Base-by-base conservation (phyloP, 345 rosid genomes). In the Murraya koenigii region DNA sequence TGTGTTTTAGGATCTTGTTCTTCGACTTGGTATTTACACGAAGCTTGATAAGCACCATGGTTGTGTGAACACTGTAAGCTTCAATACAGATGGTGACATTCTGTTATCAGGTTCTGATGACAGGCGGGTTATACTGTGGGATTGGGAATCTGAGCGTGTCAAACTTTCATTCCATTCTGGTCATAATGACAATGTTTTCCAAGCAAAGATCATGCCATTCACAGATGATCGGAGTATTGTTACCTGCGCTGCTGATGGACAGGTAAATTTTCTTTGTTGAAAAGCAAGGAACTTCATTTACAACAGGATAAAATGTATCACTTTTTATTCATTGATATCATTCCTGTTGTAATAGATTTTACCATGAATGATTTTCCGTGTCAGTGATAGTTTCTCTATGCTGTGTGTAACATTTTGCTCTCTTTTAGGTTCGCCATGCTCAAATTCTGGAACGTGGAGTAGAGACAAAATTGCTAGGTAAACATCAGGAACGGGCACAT, bases 191-290 rank as follows among this genome's bases (percentile, higher is more conserved):
- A 96, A 96, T 80, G 95, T 91, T 15, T 96, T 96, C 71, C 97
- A 96, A 75, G 98, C 97, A 8, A 90, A 89, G 82, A 78, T 92
- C 68, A 89, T 92, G 98, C 95, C 98, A 41, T 88, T 79, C 79
- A 77, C 97, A 0, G 93, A 88, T 86, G 97, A 96, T 75, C 90
- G 86, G 15, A 91, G 90, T 82, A 87, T 94, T 77, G 95, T 96
- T 19, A 91, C 97, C 6, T 92, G 95, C 85, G 98, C 97, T 79
- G 97, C 97, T 1, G 99, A 94, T 83, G 99, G 98, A 52, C 86
- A 90, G 99, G 98, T 92, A 80, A 80, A 71, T 44, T 15, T 77
- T 28, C 19, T 63, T 41, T 62, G 32, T 59, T 61, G 13, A 11
- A 36, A 52, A 3, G 32, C 11, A 22, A 39, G 10, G 63, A 9